phyloP scores from a whole-genome alignment of 441 rosid genomes.

The Corymbia citriodora region DNA sequence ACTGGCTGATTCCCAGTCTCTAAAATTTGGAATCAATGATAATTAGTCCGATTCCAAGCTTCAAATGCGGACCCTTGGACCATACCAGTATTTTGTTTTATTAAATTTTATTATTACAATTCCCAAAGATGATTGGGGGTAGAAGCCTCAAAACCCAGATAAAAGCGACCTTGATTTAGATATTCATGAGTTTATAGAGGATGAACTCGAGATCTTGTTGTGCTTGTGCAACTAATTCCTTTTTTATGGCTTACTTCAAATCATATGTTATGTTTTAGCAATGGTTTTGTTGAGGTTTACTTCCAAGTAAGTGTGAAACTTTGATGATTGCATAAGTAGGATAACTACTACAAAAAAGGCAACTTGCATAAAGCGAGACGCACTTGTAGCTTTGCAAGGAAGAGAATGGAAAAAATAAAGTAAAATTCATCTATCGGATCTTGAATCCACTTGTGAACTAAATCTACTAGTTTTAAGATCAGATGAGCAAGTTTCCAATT shows the following conservation, averaged over 20 bases:
- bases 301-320: background rate
- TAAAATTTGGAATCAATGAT: no score
- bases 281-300: background rate
- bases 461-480: fast-evolving
- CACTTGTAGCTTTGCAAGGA: background rate
- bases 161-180: background rate
- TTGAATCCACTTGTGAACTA: fast-evolving
- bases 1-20: background rate
- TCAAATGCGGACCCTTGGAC: fast-evolving
- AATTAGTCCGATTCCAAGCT: no score
- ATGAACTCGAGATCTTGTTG: background rate
- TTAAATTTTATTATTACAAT: background rate
- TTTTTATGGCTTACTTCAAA: background rate
- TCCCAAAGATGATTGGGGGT: background rate
- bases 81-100: background rate
- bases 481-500: background rate
- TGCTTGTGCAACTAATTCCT: background rate
- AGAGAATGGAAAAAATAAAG: background rate
- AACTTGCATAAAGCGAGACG: background rate
- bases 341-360: background rate
- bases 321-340: background rate
- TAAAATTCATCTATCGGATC: fast-evolving
- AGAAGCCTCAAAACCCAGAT: background rate
- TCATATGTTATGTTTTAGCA: background rate
- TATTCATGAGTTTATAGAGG: background rate